phyloP scores from a whole-genome alignment of 306 rosid species.

The Quercus aquifolioides region DNA sequence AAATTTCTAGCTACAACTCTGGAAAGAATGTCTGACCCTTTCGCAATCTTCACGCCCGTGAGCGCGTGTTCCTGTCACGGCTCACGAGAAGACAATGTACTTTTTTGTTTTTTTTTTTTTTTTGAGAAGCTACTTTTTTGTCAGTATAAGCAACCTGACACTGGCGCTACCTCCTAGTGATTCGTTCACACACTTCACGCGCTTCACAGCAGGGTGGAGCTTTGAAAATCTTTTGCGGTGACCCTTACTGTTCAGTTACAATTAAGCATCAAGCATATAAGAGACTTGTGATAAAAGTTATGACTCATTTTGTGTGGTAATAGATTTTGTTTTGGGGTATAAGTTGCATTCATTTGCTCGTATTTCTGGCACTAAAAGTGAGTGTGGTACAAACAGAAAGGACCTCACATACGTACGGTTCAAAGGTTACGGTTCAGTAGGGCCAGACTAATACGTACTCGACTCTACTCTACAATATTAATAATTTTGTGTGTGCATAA shows the following conservation, averaged over 20 bases:
- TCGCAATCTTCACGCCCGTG: conserved; percentile 35
- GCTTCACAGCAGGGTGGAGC: conserved; percentile 39
- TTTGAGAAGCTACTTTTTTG: conserved; percentile 43
- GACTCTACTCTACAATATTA: too few relatives aligned
- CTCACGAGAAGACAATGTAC: conserved; percentile 24
- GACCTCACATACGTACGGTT: neutral
- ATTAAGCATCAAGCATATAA: fast-evolving
- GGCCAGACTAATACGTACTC: neutral
- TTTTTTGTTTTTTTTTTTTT: too few relatives aligned
- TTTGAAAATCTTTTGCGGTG: conserved; percentile 21
- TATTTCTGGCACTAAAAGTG: neutral
- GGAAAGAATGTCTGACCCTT: conserved; percentile 31
- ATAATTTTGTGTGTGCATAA: too few relatives aligned
- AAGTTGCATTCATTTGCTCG: too few relatives aligned
- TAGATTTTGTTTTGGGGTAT: neutral
- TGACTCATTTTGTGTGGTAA: fast-evolving
- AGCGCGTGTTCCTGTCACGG: conserved; percentile 15
- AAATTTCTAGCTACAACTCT: neutral
- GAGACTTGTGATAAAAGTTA: too few relatives aligned
- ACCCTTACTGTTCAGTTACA: neutral
- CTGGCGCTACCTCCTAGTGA: conserved; percentile 26
- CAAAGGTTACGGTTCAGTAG: neutral
- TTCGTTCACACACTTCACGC: conserved; percentile 34
- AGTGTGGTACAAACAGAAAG: neutral
- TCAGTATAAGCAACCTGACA: conserved; percentile 40